A percentile compares a stretch with the other conserved stretches of the same genome.
Evolutionary conservation across 164 flowering plant genomes (phyloP).

Genomic region (Stephania yunnanensis): DNA sequence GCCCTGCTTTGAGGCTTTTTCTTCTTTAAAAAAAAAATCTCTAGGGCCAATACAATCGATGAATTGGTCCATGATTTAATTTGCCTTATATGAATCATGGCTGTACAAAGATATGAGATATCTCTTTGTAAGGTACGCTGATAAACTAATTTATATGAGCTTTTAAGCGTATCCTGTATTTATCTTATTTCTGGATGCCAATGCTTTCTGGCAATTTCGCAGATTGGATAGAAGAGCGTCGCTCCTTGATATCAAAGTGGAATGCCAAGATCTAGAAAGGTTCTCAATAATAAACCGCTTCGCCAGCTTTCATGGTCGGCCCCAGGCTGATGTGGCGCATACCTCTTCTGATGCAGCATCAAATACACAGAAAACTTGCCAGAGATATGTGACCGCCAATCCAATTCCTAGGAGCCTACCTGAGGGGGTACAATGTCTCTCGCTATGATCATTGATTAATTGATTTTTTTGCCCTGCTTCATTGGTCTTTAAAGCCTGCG

Average conservation of each 20-base stretch:
- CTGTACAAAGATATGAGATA: no score
- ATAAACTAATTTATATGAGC: background rate
- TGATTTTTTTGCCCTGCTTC: constrained; percentile 26
- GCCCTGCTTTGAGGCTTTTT: no score
- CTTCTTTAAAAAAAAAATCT: no score
- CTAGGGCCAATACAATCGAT: no score
- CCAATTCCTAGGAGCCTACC: constrained; percentile 69
- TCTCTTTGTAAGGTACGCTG: no score
- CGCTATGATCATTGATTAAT: constrained; percentile 56
- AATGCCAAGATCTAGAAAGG: constrained; percentile 66
- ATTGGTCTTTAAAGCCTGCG: constrained; percentile 20
- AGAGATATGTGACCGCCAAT: constrained; percentile 66
- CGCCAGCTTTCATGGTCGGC: constrained; percentile 66
- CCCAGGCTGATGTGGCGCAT: constrained; percentile 33
- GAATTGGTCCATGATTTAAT: no score
- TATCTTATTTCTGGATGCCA: background rate
- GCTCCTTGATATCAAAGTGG: constrained; percentile 50
- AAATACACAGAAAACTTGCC: constrained; percentile 32
- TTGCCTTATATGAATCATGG: no score
- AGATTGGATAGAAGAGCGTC: constrained; percentile 62
- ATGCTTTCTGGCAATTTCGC: constrained; percentile 23
- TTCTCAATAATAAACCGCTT: constrained; percentile 70
- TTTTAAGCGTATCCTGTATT: background rate
- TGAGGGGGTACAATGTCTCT: constrained; percentile 71
- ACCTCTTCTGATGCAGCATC: constrained; percentile 31